Base-by-base conservation (phyloP, 129 eudicot species). In the Artemisia annua region DNA sequence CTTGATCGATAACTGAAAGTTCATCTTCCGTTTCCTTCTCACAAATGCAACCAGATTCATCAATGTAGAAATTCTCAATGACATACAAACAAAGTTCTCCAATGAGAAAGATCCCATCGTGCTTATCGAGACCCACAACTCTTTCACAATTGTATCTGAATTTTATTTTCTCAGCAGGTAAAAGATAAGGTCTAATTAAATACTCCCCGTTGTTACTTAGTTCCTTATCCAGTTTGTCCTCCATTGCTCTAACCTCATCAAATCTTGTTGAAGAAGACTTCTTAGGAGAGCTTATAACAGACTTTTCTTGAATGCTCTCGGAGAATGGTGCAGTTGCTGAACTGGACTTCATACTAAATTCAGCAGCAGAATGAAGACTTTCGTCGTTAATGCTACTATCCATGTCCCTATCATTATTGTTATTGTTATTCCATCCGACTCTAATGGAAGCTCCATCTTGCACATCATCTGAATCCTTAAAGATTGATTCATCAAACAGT, bases 41-140 rank as follows among this genome's bases (percentile, higher is more conserved):
- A 80, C 91, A 88, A 53, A 95, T 85, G 84, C 99, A 90, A 66
- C 94, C 99, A 46, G 97, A 81, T 51, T 86, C 88, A 72, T 95
- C 97, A 69, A 95, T 86, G 81, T 86, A 95, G 72, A 90, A 95
- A 69, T 95, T 95, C 82, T 95, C 99, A 24, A 95, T 95, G 18
- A 95, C 85, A 61, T 95, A 95, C 63, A 95, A 75, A 69, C 89
- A 90, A 46, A 85, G 88, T 70, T 91, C 99, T 63, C 99, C 99
- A 13, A 95, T 88, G 49, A 95, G 84, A 87, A 95, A 95, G 67
- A 95, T 88, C 48, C 97, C 99, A 63, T 95, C 99, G 67, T 91
- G 99, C 70, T 95, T 95, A 79, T 95, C 99, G 13, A 95, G 91
- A 46, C 94, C 99, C 17, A 88, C 89, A 58, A 95, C 99, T 68